These are phyloP conservation scores for Colletotrichum navitas DNA, from an alignment of 2,329 filamentous ascomycete species.

Conservation along the genomic window DNA sequence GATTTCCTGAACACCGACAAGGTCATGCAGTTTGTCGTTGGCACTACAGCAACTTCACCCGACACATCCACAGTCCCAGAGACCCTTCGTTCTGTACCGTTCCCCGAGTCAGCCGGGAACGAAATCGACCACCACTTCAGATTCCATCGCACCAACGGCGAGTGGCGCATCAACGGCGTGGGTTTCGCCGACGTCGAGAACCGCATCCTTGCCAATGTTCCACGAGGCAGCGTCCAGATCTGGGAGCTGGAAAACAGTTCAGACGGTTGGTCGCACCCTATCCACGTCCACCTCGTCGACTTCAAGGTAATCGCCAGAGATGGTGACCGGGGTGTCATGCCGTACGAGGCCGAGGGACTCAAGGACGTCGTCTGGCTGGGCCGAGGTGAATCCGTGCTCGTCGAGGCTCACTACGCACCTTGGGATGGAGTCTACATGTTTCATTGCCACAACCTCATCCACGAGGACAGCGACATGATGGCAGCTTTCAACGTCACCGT, in stretches of 20 bases:
- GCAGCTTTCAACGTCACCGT: slow-evolving; percentile 59
- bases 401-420: slow-evolving; percentile 44
- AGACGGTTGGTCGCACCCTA: slow-evolving; percentile 65
- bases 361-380: slow-evolving; percentile 71
- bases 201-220: slow-evolving; percentile 61
- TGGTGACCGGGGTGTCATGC: slow-evolving; percentile 57
- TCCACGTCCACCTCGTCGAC: slow-evolving; percentile 71
- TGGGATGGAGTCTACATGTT: slow-evolving; percentile 26
- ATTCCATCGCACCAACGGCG: slow-evolving; percentile 58
- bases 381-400: slow-evolving; percentile 59
- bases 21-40: slow-evolving; percentile 66
- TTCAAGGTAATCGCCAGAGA: slow-evolving; percentile 65
- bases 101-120: slow-evolving; percentile 50
- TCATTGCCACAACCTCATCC: slow-evolving; percentile 54
- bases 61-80: slow-evolving; percentile 53
- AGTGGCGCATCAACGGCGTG: slow-evolving; percentile 65
- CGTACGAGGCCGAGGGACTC: slow-evolving; percentile 66
- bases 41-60: slow-evolving; percentile 48
- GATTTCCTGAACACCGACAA: slow-evolving; percentile 66
- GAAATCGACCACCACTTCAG: slow-evolving; percentile 59
- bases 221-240: slow-evolving; percentile 60
- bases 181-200: slow-evolving; percentile 60
- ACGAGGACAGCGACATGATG: slow-evolving; percentile 62
- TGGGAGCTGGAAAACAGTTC: slow-evolving; percentile 64
- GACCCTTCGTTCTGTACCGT: slow-evolving; percentile 53